Conservation (phyloP, 2,329 filamentous ascomycete species). For the Emmonsia crescens region DNA sequence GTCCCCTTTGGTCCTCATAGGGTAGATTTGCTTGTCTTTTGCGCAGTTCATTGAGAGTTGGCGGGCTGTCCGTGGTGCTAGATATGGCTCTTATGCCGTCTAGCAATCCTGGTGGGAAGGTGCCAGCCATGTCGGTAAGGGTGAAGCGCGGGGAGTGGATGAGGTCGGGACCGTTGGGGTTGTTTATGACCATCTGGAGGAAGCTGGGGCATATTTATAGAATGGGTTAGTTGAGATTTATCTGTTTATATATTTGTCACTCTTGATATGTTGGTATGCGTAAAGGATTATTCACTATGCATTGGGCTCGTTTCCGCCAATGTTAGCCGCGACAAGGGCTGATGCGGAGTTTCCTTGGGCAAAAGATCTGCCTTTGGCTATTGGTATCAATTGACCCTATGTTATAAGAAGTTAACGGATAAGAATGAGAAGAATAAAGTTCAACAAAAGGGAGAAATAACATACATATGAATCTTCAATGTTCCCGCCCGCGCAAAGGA, state of each 20-base stretch:
- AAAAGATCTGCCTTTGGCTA: slow-evolving; percentile 30
- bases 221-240: background rate
- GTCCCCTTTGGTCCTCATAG: slow-evolving; percentile 47
- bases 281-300: slow-evolving; percentile 42
- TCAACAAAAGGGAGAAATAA: background rate
- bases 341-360: slow-evolving; percentile 33
- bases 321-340: slow-evolving; percentile 34
- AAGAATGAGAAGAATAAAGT: background rate
- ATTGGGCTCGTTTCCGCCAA: slow-evolving; percentile 39
- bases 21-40: slow-evolving; percentile 32
- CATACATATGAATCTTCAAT: slow-evolving; percentile 36
- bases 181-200: slow-evolving; percentile 47
- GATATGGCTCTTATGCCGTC: slow-evolving; percentile 29
- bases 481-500: slow-evolving; percentile 52
- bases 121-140: slow-evolving; percentile 53
- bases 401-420: slow-evolving; percentile 7
- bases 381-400: slow-evolving; percentile 32
- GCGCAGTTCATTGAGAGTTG: slow-evolving; percentile 18
- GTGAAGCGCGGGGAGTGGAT: slow-evolving; percentile 54
- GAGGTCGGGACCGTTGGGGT: slow-evolving; percentile 43
- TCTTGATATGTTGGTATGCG: background rate
- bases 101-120: slow-evolving; percentile 37
- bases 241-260: background rate
- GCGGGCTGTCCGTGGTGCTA: slow-evolving; percentile 18
- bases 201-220: slow-evolving; percentile 36